Conservation (phyloP, 2,329 filamentous ascomycete genomes). For the Pseudopithomyces chartarum region DNA sequence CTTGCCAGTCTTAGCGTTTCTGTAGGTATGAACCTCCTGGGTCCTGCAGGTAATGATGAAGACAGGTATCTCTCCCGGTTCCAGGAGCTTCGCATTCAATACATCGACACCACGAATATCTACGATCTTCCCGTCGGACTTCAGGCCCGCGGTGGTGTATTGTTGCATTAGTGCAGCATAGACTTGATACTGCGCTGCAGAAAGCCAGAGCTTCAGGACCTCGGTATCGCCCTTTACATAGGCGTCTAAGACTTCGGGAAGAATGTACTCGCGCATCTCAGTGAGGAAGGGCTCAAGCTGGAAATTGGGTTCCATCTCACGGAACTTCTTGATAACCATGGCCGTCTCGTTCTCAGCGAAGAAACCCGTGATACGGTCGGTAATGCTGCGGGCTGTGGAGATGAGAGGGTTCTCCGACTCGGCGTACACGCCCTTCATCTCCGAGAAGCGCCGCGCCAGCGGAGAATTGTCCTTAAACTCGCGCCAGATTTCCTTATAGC, state of each 20-base stretch:
- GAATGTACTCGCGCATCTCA: slow-evolving; percentile 96
- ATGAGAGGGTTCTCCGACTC: slow-evolving; percentile 98
- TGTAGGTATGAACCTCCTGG: slow-evolving; percentile 97
- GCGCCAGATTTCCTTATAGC: slow-evolving; percentile 98
- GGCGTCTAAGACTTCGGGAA: slow-evolving; percentile 94
- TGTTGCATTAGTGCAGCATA: slow-evolving; percentile 97
- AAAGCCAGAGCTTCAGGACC: slow-evolving; percentile 92
- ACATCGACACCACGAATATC: slow-evolving; percentile 96
- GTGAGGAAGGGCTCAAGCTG: slow-evolving; percentile 93
- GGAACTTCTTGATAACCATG: slow-evolving; percentile 96
- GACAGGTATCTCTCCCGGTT: slow-evolving; percentile 87
- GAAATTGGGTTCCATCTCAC: slow-evolving; percentile 92
- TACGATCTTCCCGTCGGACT: slow-evolving; percentile 91
- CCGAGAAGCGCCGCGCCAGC: slow-evolving; percentile 85
- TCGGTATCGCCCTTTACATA: slow-evolving; percentile 96
- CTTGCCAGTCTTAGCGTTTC: slow-evolving; percentile 85
- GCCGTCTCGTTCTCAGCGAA: slow-evolving; percentile 99
- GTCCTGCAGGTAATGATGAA: slow-evolving; percentile 97
- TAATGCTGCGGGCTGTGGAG: slow-evolving; percentile 89
- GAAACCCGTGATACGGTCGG: slow-evolving; percentile 89
- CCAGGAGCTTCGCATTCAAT: slow-evolving; percentile 76
- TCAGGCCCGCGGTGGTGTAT: slow-evolving; percentile 89
- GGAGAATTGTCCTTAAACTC: slow-evolving; percentile 91
- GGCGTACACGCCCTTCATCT: slow-evolving; percentile 83
- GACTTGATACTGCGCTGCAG: slow-evolving; percentile 92